Conservation (phyloP, 352 stramenopile genomes). For the Globisporangium iwayamae region DNA sequence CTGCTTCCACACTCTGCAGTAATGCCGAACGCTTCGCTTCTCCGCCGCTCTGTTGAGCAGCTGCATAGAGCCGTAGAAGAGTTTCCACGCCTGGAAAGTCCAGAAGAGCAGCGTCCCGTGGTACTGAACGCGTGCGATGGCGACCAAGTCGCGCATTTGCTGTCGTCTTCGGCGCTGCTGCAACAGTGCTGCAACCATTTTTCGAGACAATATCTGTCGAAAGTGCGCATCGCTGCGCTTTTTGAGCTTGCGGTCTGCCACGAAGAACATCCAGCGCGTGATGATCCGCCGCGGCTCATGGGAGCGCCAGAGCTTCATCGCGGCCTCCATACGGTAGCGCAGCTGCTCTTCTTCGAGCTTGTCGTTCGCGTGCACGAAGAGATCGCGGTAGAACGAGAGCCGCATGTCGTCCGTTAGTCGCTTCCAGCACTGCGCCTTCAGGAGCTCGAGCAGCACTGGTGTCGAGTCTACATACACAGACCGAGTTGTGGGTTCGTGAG, state of each 20-base stretch:
- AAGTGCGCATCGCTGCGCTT: conserved; percentile 33
- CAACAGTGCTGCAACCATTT: conserved; percentile 25
- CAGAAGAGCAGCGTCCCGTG: conserved; percentile 27
- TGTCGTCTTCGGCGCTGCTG: conserved; percentile 19
- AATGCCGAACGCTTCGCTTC: conserved; percentile 27
- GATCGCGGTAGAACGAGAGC: conserved; percentile 42
- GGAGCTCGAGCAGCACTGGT: conserved; percentile 19
- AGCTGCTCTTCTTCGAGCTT: conserved; percentile 37
- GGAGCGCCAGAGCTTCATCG: conserved; percentile 41
- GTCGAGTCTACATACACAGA: neutral
- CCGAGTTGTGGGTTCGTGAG: neutral
- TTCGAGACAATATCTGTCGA: conserved; percentile 9
- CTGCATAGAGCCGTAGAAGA: conserved; percentile 40
- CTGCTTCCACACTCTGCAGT: conserved; percentile 9
- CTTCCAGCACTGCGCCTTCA: conserved; percentile 46
- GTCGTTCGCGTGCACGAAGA: conserved; percentile 39
- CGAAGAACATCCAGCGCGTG: conserved; percentile 45
- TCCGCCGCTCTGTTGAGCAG: conserved; percentile 44
- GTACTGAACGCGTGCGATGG: conserved; percentile 19
- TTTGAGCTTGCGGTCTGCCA: conserved; percentile 26
- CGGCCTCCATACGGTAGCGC: conserved; percentile 22
- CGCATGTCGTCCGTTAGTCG: conserved; percentile 59
- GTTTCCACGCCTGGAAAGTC: conserved; percentile 32
- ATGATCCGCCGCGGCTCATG: conserved; percentile 43
- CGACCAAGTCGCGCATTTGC: conserved; percentile 25